Percentiles rank a stretch among this genome's conserved stretches.
phyloP scores from a whole-genome alignment of 2,329 filamentous ascomycete genomes.

The Sordariomycetes sp. region DNA sequence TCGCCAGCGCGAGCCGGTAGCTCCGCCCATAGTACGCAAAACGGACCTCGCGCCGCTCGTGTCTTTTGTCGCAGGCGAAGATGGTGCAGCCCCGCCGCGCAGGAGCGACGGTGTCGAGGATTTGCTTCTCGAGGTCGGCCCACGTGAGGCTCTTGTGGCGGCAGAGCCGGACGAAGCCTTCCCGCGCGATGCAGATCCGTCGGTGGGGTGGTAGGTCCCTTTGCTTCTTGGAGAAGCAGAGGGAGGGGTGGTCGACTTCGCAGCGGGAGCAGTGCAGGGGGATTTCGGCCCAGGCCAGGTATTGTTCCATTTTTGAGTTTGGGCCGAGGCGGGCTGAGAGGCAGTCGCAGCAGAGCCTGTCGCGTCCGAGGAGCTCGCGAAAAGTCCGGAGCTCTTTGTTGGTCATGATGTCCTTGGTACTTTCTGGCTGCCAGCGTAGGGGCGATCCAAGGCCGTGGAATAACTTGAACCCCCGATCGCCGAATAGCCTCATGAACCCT shows the following conservation, averaged over 20 bases:
- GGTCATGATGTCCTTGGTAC: not conserved
- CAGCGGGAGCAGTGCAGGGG: not conserved
- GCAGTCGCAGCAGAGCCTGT: not conserved
- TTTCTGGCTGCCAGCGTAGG: not conserved
- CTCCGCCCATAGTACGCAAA: not conserved
- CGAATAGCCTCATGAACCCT: not conserved
- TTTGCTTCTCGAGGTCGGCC: not conserved
- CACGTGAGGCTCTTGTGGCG: not conserved
- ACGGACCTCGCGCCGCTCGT: not conserved
- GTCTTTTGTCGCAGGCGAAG: not conserved
- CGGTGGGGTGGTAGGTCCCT: not conserved
- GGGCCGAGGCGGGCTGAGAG: not conserved
- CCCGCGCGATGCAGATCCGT: not conserved
- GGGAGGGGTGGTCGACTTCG: not conserved
- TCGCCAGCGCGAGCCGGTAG: not conserved
- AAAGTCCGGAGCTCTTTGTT: not conserved
- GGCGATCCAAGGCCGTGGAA: not conserved
- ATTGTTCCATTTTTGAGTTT: not conserved
- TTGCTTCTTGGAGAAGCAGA: not conserved
- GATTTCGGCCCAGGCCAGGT: not conserved
- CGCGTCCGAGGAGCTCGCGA: not conserved
- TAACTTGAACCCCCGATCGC: not conserved
- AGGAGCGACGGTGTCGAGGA: not conserved
- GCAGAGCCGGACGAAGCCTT: not conserved
- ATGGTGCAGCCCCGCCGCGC: not conserved